Evolutionary conservation across 2,329 filamentous ascomycete genomes (phyloP).

Genomic region (Diaporthe humulicola): DNA sequence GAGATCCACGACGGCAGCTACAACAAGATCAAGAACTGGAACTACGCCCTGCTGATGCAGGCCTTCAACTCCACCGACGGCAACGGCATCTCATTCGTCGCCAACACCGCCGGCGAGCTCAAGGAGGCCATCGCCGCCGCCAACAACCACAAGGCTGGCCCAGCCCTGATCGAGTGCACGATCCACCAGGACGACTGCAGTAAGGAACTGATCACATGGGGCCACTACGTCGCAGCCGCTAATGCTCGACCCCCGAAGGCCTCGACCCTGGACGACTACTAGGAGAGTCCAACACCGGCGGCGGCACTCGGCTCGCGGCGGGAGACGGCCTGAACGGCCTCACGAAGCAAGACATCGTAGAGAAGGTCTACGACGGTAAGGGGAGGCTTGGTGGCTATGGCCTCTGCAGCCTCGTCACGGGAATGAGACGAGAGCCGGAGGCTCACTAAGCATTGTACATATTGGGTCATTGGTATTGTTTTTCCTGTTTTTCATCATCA

Average conservation of each 20-base stretch:
- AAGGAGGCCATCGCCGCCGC: conserved; percentile 42
- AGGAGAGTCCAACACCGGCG: conserved; percentile 29
- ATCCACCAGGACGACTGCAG: conserved; percentile 48
- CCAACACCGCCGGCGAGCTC: conserved; percentile 45
- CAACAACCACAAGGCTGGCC: conserved; percentile 42
- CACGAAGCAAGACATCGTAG: conserved; percentile 22
- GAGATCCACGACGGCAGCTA: conserved; percentile 53
- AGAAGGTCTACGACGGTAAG: conserved; percentile 39
- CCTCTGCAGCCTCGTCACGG: conserved; percentile 36
- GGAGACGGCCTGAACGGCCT: background rate
- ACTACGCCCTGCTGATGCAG: conserved; percentile 46
- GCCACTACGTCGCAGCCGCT: conserved; percentile 46
- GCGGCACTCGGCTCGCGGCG: conserved; percentile 14
- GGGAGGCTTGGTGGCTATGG: conserved; percentile 36
- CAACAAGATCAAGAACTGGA: conserved; percentile 51
- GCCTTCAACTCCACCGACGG: conserved; percentile 46
- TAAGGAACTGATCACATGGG: conserved; percentile 47
- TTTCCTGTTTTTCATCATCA: background rate
- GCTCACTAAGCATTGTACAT: conserved; percentile 27
- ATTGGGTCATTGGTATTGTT: background rate
- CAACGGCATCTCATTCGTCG: conserved; percentile 43
- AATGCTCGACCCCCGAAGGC: conserved; percentile 45
- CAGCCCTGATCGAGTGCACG: conserved; percentile 45
- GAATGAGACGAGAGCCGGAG: conserved; percentile 26
- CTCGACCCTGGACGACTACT: conserved; percentile 36